phyloP scores from a whole-genome alignment of 2,329 filamentous ascomycete species.

The Microsporum ferrugineum region DNA sequence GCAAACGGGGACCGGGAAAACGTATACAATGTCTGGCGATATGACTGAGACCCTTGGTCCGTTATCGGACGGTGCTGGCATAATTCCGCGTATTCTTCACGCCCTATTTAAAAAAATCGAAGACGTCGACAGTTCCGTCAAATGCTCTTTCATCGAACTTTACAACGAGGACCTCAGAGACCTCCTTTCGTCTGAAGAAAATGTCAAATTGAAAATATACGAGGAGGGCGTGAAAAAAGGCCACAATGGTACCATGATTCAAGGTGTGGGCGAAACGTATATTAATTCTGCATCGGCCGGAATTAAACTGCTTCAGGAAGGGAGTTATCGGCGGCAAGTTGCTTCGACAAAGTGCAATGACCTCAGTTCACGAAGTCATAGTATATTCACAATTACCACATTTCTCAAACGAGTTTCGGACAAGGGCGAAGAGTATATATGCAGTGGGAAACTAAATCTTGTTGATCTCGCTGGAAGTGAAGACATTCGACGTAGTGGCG shows the following conservation, averaged over 20 bases:
- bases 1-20: constrained; percentile 95
- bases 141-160: constrained; percentile 95
- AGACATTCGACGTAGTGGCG: constrained; percentile 92
- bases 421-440: constrained; percentile 78
- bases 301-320: constrained; percentile 76
- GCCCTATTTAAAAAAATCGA: constrained; percentile 78
- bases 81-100: constrained; percentile 84
- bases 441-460: constrained; percentile 85
- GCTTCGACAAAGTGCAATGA: constrained; percentile 99
- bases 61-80: constrained; percentile 81
- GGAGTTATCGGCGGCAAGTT: constrained; percentile 91
- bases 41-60: constrained; percentile 80
- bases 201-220: constrained; percentile 82
- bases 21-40: constrained; percentile 98
- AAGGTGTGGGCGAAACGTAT: constrained; percentile 95
- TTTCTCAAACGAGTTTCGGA: constrained; percentile 73
- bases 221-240: constrained; percentile 70
- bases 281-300: constrained; percentile 76
- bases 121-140: constrained; percentile 74
- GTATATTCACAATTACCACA: constrained; percentile 90
- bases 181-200: constrained; percentile 70
- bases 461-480: constrained; percentile 96
- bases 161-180: constrained; percentile 97
- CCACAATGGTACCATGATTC: constrained; percentile 69
- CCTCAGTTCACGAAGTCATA: constrained; percentile 90